Evolutionary conservation across 2,329 filamentous ascomycete genomes (phyloP).

Genomic region (Penicillium oxalicum): DNA sequence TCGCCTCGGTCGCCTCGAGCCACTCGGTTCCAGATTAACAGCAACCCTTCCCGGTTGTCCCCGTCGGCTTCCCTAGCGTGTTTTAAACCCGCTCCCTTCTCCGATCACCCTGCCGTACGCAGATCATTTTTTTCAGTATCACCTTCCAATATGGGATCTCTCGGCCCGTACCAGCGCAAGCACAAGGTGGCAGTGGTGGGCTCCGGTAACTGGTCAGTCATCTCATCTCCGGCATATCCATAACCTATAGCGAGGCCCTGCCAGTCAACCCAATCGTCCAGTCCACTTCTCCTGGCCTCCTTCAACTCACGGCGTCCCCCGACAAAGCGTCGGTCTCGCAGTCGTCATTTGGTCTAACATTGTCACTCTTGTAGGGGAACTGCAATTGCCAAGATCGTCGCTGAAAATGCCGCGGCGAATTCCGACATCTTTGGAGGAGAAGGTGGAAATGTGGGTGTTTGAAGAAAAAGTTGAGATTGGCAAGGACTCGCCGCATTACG

Average conservation of each 20-base stretch:
- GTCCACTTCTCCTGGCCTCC: no score
- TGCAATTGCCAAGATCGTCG: constrained; percentile 93
- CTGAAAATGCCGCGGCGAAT: constrained; percentile 79
- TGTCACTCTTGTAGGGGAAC: constrained; percentile 67
- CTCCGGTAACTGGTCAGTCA: constrained; percentile 81
- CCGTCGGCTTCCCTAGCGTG: constrained; percentile 12
- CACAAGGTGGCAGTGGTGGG: constrained; percentile 67
- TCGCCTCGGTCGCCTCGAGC: constrained; percentile 10
- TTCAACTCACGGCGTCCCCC: no score
- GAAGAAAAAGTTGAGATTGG: constrained; percentile 80
- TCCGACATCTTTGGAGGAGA: constrained; percentile 75
- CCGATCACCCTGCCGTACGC: constrained; percentile 10
- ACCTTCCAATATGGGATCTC: constrained; percentile 28
- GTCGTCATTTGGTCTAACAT: neutral
- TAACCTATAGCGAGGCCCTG: no score
- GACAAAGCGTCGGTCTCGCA: no score
- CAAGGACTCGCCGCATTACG: constrained; percentile 66
- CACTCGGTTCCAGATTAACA: constrained; percentile 19
- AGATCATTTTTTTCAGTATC: constrained; percentile 19
- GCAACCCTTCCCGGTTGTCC: constrained; percentile 14
- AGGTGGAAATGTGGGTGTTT: constrained; percentile 98
- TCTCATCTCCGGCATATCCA: neutral
- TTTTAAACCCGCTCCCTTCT: constrained; percentile 15
- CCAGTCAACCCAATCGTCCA: no score
- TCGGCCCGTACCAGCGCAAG: constrained; percentile 29